Evolutionary conservation across 2,329 filamentous ascomycete genomes (phyloP).

Genomic region (Ophiostoma tasmaniense): DNA sequence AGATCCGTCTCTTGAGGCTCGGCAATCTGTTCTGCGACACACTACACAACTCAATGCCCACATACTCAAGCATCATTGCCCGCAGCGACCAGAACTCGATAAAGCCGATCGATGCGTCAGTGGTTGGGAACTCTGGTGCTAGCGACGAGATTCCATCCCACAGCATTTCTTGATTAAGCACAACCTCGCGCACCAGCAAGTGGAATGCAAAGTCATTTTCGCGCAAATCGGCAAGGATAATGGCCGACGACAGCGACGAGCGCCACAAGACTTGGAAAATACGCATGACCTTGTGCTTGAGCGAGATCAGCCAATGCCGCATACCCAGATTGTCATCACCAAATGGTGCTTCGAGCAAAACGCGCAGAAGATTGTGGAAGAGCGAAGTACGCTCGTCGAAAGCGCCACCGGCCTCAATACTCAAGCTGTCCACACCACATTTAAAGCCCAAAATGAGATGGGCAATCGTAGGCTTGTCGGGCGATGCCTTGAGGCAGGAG

Average conservation of each 20-base stretch:
- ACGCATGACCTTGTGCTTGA: conserved; percentile 61
- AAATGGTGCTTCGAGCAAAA: conserved; percentile 62
- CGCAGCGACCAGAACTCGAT: conserved; percentile 71
- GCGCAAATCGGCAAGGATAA: conserved; percentile 73
- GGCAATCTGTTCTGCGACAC: conserved; percentile 64
- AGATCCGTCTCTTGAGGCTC: conserved; percentile 58
- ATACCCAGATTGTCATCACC: conserved; percentile 50
- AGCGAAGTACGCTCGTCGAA: conserved; percentile 67
- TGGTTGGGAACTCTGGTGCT: conserved; percentile 59
- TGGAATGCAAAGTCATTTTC: conserved; percentile 71
- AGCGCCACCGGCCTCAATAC: conserved; percentile 57
- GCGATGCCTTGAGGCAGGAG: conserved; percentile 65
- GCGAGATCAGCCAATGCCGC: conserved; percentile 57
- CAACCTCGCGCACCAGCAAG: conserved; percentile 60
- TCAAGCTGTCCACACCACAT: conserved; percentile 62
- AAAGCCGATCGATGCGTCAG: conserved; percentile 58
- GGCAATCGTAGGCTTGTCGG: conserved; percentile 74
- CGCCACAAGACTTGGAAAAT: conserved; percentile 77
- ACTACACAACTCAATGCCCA: conserved; percentile 73
- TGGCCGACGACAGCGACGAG: conserved; percentile 65
- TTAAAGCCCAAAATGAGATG: conserved; percentile 85
- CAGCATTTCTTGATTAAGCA: conserved; percentile 58
- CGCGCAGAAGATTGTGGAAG: conserved; percentile 70
- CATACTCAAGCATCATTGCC: conserved; percentile 73
- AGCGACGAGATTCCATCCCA: conserved; percentile 64